Conservation (phyloP, 345 rosid genomes). For the Brassica juncea region DNA sequence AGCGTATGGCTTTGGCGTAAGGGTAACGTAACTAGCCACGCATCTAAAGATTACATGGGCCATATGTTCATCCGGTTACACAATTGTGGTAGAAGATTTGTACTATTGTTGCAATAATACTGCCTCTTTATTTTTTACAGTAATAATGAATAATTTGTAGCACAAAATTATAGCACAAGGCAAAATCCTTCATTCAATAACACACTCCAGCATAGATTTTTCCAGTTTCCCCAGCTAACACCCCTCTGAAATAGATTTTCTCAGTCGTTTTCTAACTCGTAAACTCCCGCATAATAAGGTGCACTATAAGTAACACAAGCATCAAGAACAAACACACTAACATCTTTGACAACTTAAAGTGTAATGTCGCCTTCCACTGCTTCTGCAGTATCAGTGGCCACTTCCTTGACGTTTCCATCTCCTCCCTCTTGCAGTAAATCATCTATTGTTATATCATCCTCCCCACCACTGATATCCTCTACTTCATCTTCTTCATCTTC, state of each 20-base stretch:
- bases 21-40: background rate
- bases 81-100: conserved; percentile 14
- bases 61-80: background rate
- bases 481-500: conserved; percentile 89
- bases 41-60: background rate
- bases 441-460: conserved; percentile 87
- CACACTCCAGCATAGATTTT: background rate
- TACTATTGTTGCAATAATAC: background rate
- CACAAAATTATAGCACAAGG: background rate
- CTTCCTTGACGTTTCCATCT: conserved; percentile 54
- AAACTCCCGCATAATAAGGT: background rate
- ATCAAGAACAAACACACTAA: conserved; percentile 21
- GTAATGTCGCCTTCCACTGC: conserved; percentile 36
- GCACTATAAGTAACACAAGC: background rate
- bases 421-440: conserved; percentile 70
- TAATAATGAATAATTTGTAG: background rate
- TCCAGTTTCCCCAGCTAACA: background rate
- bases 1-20: conserved; percentile 29
- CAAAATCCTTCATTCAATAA: conserved; percentile 16
- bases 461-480: conserved; percentile 84
- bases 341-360: conserved; percentile 14
- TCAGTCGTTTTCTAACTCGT: conserved; percentile 2
- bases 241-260: background rate
- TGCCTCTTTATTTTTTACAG: background rate
- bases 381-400: conserved; percentile 38